A percentile compares a stretch with the other conserved stretches of the same genome.
Evolutionary conservation across 768 basidiomycete species (phyloP).

Genomic region (Lactifluus hygrophoroides): DNA sequence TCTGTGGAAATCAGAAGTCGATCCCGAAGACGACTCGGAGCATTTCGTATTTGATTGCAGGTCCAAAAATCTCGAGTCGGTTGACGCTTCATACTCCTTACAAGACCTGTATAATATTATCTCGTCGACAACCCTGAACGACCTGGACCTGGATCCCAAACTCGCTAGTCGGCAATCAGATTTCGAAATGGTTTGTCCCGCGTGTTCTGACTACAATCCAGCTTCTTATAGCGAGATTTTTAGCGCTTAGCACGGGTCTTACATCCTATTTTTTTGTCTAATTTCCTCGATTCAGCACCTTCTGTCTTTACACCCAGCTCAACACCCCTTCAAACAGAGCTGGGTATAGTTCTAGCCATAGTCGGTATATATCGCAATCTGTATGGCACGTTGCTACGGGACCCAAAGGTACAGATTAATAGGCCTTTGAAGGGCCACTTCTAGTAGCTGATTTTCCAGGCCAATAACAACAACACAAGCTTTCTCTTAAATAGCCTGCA

Average conservation of each 20-base stretch:
- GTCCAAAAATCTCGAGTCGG: slow-evolving; percentile 13
- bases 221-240: background rate
- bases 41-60: slow-evolving; percentile 21
- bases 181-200: background rate
- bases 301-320: slow-evolving; percentile 63
- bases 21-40: slow-evolving; percentile 31
- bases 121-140: background rate
- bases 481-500: slow-evolving; percentile 41
- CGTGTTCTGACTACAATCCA: background rate
- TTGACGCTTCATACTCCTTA: slow-evolving; percentile 19
- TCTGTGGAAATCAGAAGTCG: slow-evolving; percentile 32
- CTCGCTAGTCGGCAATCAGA: slow-evolving; percentile 17
- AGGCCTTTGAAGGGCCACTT: background rate
- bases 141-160: slow-evolving; percentile 10
- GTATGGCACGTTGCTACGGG: slow-evolving; percentile 49
- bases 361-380: slow-evolving; percentile 49
- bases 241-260: slow-evolving; percentile 66
- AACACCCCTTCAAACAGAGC: slow-evolving; percentile 50
- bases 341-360: slow-evolving; percentile 50
- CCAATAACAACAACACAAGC: slow-evolving; percentile 23
- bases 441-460: background rate
- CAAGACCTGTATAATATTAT: slow-evolving; percentile 20
- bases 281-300: slow-evolving; percentile 84
- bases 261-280: slow-evolving; percentile 71
- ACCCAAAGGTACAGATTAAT: slow-evolving; percentile 30